A percentile compares a stretch with the other conserved stretches of the same genome.
Evolutionary conservation across 306 rosid genomes (phyloP).

Genomic region (Vigna radiata): DNA sequence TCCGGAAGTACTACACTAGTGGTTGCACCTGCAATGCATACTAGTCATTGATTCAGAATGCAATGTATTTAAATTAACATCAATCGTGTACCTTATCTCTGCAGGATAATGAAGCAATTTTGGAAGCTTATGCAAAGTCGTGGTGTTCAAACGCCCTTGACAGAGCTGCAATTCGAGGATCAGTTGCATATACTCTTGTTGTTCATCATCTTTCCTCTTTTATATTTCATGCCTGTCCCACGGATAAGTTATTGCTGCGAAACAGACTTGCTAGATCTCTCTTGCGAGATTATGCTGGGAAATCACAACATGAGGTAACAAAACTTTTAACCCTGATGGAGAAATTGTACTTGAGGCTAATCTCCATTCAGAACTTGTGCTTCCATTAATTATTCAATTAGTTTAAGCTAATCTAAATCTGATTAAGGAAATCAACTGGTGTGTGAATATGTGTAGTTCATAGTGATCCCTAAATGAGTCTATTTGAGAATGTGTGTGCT

Average conservation of each 20-base stretch:
- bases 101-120: slow-evolving; percentile 75
- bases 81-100: slow-evolving; percentile 32
- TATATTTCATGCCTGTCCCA: slow-evolving; percentile 54
- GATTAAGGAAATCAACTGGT: slow-evolving; percentile 21
- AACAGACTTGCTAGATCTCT: slow-evolving; percentile 80
- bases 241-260: slow-evolving; percentile 62
- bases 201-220: slow-evolving; percentile 86
- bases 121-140: slow-evolving; percentile 84
- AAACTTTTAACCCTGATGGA: slow-evolving; percentile 26
- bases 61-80: slow-evolving; percentile 14
- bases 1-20: not conserved
- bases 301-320: slow-evolving; percentile 78
- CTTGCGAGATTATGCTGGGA: slow-evolving; percentile 72
- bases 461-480: too few species aligned
- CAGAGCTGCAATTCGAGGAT: slow-evolving; percentile 77
- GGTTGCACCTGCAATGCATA: not conserved
- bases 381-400: slow-evolving; percentile 10
- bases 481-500: not conserved
- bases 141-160: slow-evolving; percentile 93
- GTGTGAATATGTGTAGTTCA: not conserved
- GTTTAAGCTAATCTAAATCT: not conserved
- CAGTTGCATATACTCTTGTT: slow-evolving; percentile 67
- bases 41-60: not conserved
- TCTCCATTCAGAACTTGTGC: slow-evolving; percentile 17
- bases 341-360: slow-evolving; percentile 12